These are phyloP conservation scores for Gossypium sturtianum DNA, from an alignment of 345 rosid genomes.

Conservation along the genomic window DNA sequence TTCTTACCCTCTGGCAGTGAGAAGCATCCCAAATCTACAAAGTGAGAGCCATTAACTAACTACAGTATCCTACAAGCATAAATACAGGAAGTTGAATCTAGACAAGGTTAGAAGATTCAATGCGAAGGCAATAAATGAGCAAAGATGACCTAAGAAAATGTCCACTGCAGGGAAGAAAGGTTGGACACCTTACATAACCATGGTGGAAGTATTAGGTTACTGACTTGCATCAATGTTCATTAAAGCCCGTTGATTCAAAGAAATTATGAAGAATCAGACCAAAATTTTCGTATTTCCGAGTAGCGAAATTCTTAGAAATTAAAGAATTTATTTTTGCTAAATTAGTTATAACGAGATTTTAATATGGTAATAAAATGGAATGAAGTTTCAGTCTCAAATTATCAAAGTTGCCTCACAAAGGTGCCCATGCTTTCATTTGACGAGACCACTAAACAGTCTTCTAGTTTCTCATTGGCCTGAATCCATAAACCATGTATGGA, in stretches of 20 bases:
- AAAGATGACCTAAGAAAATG: background rate
- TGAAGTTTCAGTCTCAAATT: background rate
- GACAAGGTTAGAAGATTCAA: background rate
- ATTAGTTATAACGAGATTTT: background rate
- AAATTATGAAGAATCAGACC: background rate
- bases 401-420: background rate
- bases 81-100: background rate
- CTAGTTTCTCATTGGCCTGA: background rate
- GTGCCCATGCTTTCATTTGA: background rate
- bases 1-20: constrained; percentile 70
- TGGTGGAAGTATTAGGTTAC: background rate
- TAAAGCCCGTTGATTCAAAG: background rate
- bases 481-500: background rate
- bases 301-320: background rate
- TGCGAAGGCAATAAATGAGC: background rate
- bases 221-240: background rate
- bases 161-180: background rate
- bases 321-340: background rate
- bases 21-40: constrained; percentile 92
- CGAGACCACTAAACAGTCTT: background rate
- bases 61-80: background rate
- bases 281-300: background rate
- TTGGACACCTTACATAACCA: background rate
- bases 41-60: background rate
- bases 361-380: background rate